These are phyloP conservation scores for Claviceps purpurea DNA, from an alignment of 2,329 filamentous ascomycete genomes.

Conservation along the genomic window DNA sequence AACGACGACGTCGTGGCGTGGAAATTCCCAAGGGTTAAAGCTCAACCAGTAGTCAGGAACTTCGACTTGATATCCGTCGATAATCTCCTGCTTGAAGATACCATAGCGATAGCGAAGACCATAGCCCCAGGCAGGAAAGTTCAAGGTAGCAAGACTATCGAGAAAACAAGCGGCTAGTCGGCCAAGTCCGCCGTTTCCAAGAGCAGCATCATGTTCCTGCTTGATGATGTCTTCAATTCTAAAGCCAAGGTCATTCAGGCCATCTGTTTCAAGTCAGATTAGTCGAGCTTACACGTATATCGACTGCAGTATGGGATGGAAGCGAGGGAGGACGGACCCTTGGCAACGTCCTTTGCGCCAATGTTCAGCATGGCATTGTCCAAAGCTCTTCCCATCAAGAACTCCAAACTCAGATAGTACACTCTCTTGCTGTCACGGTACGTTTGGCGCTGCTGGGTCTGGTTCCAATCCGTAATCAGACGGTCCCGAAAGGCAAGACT, in stretches of 20 bases:
- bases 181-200: slow-evolving; percentile 91
- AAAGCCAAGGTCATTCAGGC: slow-evolving; percentile 82
- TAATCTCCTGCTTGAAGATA: slow-evolving; percentile 99
- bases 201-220: slow-evolving; percentile 90
- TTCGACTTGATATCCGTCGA: slow-evolving; percentile 95
- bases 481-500: slow-evolving; percentile 87
- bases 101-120: slow-evolving; percentile 89
- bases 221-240: slow-evolving; percentile 89
- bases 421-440: slow-evolving; percentile 82
- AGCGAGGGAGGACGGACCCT: slow-evolving; percentile 38
- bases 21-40: slow-evolving; percentile 99
- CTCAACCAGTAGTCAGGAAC: slow-evolving; percentile 98
- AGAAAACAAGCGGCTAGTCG: slow-evolving; percentile 93
- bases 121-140: slow-evolving; percentile 96
- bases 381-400: slow-evolving; percentile 88
- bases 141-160: slow-evolving; percentile 86
- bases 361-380: slow-evolving; percentile 99
- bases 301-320: not conserved
- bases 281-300: not conserved
- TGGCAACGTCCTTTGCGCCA: slow-evolving; percentile 71
- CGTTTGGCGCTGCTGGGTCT: slow-evolving; percentile 92
- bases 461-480: slow-evolving; percentile 92
- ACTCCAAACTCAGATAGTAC: slow-evolving; percentile 95
- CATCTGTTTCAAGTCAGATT: slow-evolving; percentile 40
- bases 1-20: slow-evolving; percentile 85